Conservation (phyloP, 768 basidiomycete species). For the Mycena leptocephala region DNA sequence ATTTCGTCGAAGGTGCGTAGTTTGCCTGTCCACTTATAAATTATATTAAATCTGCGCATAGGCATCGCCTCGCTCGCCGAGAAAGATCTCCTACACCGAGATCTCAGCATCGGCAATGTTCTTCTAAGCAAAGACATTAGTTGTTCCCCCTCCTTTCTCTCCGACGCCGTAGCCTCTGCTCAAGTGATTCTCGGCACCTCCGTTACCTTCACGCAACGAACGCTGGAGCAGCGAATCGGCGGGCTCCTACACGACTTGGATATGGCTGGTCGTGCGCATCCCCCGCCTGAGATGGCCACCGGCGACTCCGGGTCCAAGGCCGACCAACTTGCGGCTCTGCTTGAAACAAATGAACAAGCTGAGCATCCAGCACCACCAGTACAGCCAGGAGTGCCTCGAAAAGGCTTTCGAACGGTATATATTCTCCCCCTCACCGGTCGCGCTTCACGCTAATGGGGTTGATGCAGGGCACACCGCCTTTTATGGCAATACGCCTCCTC, state of each 20-base stretch:
- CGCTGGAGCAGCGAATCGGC: constrained; percentile 7
- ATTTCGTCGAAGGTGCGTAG: constrained; percentile 13
- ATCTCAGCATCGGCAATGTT: constrained; percentile 24
- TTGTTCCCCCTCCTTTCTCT: constrained; percentile 10
- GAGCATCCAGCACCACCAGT: background rate
- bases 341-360: background rate
- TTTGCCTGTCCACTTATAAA: background rate
- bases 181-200: background rate
- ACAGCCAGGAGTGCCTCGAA: background rate
- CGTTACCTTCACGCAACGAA: constrained; percentile 17
- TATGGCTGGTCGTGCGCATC: constrained; percentile 15
- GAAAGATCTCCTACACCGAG: constrained; percentile 5
- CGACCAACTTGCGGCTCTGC: background rate
- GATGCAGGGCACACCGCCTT: constrained; percentile 24
- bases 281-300: background rate
- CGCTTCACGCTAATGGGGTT: constrained; percentile 18
- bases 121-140: background rate
- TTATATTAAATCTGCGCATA: background rate
- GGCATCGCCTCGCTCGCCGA: constrained; percentile 11
- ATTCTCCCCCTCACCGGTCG: background rate
- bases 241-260: constrained; percentile 22
- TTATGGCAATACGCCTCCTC: constrained; percentile 23
- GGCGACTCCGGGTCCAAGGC: background rate
- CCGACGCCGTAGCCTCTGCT: constrained; percentile 15
- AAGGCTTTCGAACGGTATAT: constrained; percentile 16